phyloP scores from a whole-genome alignment of 2,329 filamentous ascomycete genomes.

The Diaporthe vaccinii region DNA sequence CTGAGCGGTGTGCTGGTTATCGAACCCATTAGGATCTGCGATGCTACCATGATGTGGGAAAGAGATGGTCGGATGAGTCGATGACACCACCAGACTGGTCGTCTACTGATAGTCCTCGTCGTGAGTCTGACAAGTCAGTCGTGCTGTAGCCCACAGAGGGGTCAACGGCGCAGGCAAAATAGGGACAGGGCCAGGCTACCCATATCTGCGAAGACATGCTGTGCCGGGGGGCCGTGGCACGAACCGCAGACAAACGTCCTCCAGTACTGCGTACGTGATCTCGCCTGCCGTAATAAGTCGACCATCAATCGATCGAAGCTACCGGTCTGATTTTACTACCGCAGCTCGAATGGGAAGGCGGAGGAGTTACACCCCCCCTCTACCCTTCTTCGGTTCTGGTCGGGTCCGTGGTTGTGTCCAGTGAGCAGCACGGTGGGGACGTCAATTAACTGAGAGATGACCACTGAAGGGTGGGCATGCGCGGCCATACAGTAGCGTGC shows the following conservation, averaged over 20 bases:
- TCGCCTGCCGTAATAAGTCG: background rate
- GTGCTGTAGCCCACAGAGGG: background rate
- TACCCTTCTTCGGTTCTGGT: background rate
- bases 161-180: background rate
- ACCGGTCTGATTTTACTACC: background rate
- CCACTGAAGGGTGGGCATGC: slow-evolving; percentile 1
- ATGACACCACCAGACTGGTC: background rate
- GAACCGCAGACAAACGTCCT: background rate
- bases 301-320: background rate
- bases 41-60: background rate
- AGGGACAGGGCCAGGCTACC: background rate
- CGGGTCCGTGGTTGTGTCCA: background rate
- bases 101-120: background rate
- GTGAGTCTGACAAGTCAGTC: background rate
- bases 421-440: background rate
- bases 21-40: background rate
- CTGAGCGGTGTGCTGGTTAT: slow-evolving; percentile 1
- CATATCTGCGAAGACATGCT: background rate
- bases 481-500: background rate
- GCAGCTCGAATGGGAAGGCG: background rate
- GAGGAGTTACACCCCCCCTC: background rate
- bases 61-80: background rate
- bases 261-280: background rate
- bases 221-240: background rate
- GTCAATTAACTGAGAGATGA: background rate